phyloP scores from a whole-genome alignment of 208 protist genomes.

The Naegleria lovaniensis region DNA sequence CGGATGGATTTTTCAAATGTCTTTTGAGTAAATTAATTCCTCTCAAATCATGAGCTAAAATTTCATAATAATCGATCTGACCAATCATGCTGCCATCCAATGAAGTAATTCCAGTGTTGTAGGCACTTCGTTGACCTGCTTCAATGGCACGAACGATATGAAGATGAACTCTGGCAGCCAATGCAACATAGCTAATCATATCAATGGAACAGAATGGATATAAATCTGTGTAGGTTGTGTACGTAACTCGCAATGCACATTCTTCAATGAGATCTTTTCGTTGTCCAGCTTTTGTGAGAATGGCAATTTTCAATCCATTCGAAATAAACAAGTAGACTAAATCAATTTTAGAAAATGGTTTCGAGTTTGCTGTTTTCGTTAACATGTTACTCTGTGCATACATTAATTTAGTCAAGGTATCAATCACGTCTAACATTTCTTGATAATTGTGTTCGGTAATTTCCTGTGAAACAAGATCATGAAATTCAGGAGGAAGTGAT shows the following conservation, averaged over 20 bases:
- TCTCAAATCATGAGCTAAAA: background rate
- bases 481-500: background rate
- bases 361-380: background rate
- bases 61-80: background rate
- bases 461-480: background rate
- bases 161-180: background rate
- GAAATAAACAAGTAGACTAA: background rate
- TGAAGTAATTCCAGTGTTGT: background rate
- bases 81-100: background rate
- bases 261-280: background rate
- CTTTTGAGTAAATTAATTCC: background rate
- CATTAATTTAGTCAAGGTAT: background rate
- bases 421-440: background rate
- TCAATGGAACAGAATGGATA: background rate
- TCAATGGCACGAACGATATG: background rate
- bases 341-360: background rate
- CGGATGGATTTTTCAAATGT: background rate
- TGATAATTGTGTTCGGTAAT: background rate
- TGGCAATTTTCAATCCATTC: background rate
- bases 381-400: background rate
- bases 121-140: background rate
- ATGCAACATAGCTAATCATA: background rate
- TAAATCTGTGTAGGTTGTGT: background rate
- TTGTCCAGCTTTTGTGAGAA: background rate
- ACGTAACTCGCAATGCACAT: background rate